Percentiles rank a stretch among this genome's conserved stretches.
Evolutionary conservation across 768 basidiomycete species (phyloP).

Genomic region (Paxillus rubicundulus): DNA sequence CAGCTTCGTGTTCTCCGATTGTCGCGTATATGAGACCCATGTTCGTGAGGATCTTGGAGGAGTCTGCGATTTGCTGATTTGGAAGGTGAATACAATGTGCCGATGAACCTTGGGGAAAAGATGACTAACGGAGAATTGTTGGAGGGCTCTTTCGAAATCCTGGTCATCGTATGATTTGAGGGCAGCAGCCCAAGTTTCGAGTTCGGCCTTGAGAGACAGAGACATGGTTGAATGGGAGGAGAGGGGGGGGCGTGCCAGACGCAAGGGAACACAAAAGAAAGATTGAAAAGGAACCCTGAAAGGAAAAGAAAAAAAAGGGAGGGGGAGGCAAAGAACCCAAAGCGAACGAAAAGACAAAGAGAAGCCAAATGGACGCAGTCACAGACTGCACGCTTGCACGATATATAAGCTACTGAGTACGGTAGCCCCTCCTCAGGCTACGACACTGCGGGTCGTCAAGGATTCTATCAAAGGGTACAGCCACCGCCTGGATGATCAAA

Average conservation of each 20-base stretch:
- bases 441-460: no score
- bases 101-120: slow-evolving; percentile 3
- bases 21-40: slow-evolving; percentile 94
- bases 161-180: slow-evolving; percentile 85
- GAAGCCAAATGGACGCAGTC: slow-evolving; percentile 19
- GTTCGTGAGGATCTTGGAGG: slow-evolving; percentile 88
- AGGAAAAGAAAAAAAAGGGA: no score
- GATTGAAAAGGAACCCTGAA: neutral
- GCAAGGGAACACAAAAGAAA: slow-evolving; percentile 16
- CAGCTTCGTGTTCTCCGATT: slow-evolving; percentile 81
- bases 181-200: slow-evolving; percentile 86
- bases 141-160: slow-evolving; percentile 73
- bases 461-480: no score
- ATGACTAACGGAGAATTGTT: slow-evolving; percentile 66
- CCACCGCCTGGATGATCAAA: no score
- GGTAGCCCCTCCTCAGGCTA: no score
- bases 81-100: neutral
- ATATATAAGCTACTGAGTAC: neutral
- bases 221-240: slow-evolving; percentile 20
- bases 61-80: slow-evolving; percentile 72
- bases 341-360: slow-evolving; percentile 1
- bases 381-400: neutral
- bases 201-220: slow-evolving; percentile 63
- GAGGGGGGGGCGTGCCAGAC: slow-evolving; percentile 24
- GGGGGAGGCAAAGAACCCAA: neutral